Percentiles rank a stretch among this genome's conserved stretches.
These are phyloP conservation scores for Polytrichum formosum DNA, from an alignment of 225 moss, liverwort and hornwort species.

Conservation along the genomic window DNA sequence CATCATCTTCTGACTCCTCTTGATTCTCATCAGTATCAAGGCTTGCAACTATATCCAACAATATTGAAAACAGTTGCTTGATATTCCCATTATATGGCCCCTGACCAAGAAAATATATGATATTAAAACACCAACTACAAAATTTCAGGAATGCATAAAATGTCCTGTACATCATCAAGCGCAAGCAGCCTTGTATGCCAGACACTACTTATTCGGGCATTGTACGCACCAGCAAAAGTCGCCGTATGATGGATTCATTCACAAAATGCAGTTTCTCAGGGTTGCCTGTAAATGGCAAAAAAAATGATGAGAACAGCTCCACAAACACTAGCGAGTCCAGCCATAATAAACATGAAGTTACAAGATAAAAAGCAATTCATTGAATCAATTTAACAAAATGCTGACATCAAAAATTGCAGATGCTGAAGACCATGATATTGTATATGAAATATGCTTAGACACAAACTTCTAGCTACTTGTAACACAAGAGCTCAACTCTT, in stretches of 20 bases:
- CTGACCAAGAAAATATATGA: constrained; percentile 11
- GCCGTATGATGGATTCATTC: constrained; percentile 37
- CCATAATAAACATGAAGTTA: background rate
- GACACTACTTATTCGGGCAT: background rate
- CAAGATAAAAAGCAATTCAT: no score
- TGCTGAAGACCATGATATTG: no score
- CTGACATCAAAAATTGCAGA: no score
- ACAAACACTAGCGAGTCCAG: background rate
- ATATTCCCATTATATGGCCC: constrained; percentile 30
- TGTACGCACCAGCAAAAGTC: constrained; percentile 19
- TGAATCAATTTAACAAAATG: no score
- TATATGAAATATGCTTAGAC: background rate
- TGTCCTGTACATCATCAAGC: background rate
- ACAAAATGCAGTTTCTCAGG: constrained; percentile 32
- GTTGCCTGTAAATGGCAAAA: constrained; percentile 27
- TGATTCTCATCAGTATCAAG: constrained; percentile 16
- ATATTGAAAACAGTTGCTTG: constrained; percentile 21
- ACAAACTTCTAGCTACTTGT: background rate
- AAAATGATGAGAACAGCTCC: constrained; percentile 2
- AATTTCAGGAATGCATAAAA: background rate
- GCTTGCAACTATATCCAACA: constrained; percentile 37
- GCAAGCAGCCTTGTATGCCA: no score
- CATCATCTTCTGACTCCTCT: constrained; percentile 19
- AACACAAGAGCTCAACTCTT: background rate
- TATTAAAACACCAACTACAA: background rate